These are phyloP conservation scores for Paecilomyces niveus DNA, from an alignment of 2,329 filamentous ascomycete species.

Conservation along the genomic window DNA sequence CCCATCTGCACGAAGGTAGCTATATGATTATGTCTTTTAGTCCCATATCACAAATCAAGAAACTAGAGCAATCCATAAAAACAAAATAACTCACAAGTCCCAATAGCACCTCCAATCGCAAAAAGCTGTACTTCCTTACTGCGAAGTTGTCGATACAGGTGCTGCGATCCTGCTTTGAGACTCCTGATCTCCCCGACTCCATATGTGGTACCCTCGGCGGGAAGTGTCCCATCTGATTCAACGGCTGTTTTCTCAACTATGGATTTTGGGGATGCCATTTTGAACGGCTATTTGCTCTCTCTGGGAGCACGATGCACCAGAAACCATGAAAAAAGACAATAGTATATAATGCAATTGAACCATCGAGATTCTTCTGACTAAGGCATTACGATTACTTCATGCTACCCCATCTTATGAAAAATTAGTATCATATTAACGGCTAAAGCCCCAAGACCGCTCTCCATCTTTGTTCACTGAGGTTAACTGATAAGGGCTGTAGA, in stretches of 20 bases:
- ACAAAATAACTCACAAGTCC: slow-evolving; percentile 19
- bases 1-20: slow-evolving; percentile 11
- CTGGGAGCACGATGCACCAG: neutral
- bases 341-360: neutral
- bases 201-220: neutral
- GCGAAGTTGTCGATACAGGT: slow-evolving; percentile 23
- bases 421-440: neutral
- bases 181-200: neutral
- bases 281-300: neutral
- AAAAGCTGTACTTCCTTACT: slow-evolving; percentile 27
- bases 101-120: slow-evolving; percentile 28
- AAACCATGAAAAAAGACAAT: neutral
- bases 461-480: neutral
- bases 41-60: neutral
- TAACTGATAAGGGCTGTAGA: neutral
- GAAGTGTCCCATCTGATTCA: neutral
- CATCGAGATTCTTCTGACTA: neutral
- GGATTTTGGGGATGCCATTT: neutral
- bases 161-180: slow-evolving; percentile 10
- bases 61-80: neutral
- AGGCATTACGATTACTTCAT: neutral
- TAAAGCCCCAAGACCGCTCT: too few species aligned
- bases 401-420: neutral
- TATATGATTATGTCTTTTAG: neutral
- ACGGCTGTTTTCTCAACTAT: neutral